Percentiles rank a stretch among this genome's conserved stretches.
Conservation (phyloP, 148 eudicot genomes). For the Amaranthus cruentus region DNA sequence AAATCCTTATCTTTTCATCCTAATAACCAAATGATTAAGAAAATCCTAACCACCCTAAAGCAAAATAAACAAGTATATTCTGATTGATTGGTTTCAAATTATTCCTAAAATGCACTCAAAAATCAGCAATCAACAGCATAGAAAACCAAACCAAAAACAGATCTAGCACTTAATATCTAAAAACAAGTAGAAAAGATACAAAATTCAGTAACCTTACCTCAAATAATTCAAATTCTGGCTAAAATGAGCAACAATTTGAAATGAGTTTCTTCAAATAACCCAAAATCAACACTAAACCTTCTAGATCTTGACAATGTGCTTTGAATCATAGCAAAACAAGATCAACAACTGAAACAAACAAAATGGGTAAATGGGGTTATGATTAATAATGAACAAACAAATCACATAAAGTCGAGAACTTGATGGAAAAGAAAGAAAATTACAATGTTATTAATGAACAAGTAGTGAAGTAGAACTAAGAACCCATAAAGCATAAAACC, state of each 20-base stretch:
- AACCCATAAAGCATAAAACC: no score
- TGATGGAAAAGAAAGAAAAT: conserved; percentile 1
- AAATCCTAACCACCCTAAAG: conserved; percentile 10
- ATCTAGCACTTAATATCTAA: conserved; percentile 19
- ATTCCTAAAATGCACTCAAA: background rate
- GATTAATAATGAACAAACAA: conserved; percentile 21
- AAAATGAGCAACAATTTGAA: conserved; percentile 14
- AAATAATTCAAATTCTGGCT: conserved; percentile 4
- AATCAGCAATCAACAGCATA: conserved; percentile 13
- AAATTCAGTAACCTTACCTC: conserved; percentile 12
- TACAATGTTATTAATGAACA: no score
- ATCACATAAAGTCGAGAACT: conserved; percentile 18
- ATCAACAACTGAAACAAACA: background rate
- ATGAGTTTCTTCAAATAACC: conserved; percentile 4
- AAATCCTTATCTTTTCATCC: background rate
- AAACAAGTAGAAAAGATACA: background rate
- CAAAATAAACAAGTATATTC: background rate
- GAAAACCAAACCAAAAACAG: conserved; percentile 14
- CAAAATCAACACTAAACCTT: conserved; percentile 15
- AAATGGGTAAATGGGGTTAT: conserved; percentile 21
- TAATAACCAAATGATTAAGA: conserved; percentile 14
- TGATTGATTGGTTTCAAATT: background rate
- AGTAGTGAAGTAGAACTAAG: no score
- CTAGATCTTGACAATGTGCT: conserved; percentile 11
- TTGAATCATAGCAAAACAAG: conserved; percentile 13